Evolutionary conservation across 2,329 filamentous ascomycete genomes (phyloP), one percentile per base, ranked within the genome.

Genomic region (Alternaria incomplexa): DNA sequence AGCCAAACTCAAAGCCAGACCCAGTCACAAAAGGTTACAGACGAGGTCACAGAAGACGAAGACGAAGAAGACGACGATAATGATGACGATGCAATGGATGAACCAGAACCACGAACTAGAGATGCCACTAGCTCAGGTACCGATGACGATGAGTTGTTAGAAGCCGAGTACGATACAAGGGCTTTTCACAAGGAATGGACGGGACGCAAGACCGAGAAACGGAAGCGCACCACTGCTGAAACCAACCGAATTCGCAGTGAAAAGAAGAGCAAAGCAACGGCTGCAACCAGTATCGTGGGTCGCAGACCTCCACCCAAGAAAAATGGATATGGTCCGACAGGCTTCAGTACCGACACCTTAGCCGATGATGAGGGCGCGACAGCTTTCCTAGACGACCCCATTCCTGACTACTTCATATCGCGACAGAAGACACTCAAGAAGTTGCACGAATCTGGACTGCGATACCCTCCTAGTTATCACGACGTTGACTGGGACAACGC

Each of bases 401-500:
- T 62, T 2, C 60, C 60, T 3, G 60, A 63, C 36, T 63, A 63
- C 87, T 48, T 84, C 86, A 5, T 76, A 85, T 64, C 83, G 87
- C 77, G 87, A 89, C 82, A 91, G 23, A 82, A 79, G n/a, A 81
- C 85, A 22, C 94, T 97, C 72, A 90, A 96, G 58, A 81, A 85
- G 48, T 81, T 93, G 50, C 87, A 89, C 61, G 87, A 91, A 58
- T 87, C 87, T 6, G 93, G 91, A 0, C 82, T 97, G 46, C 89
- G 87, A 65, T 79, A 96, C 3, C 93, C 96, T 0, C 96, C 96
- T 0, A 86, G 88, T 52, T 97, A 91, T 74, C 86, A 89, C 1
- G 89, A 90, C 51, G 84, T 97, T 15, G 85, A 91, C 10, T 94
- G 91, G 93, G 54, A 86, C 90, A 63, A 17, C 12, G 48, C 30